Evolutionary conservation across 2,329 filamentous ascomycete genomes (phyloP).

Genomic region (Mycosphaerelloides madeirae): DNA sequence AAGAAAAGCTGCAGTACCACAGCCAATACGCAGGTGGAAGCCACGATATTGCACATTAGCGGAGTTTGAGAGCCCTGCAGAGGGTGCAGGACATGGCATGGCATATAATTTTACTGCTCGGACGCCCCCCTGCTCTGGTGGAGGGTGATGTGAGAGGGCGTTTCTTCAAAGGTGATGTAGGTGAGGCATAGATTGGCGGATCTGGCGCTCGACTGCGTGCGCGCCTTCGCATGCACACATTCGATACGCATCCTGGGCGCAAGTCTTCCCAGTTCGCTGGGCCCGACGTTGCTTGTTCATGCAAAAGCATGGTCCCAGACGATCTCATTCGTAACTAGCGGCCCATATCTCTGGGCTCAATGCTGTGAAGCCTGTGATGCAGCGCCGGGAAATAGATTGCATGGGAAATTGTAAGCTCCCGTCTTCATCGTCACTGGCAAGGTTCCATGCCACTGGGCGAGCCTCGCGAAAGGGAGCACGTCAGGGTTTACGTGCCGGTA

Average conservation of each 20-base stretch:
- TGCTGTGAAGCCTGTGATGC: conserved; percentile 1
- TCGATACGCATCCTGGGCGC: conserved; percentile 7
- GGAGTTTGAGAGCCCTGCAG: too few relatives aligned
- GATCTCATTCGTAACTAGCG: conserved; percentile 17
- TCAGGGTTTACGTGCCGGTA: too few relatives aligned
- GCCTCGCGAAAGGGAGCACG: too few relatives aligned
- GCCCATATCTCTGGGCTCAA: conserved; percentile 10
- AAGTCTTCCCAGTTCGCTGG: conserved; percentile 17
- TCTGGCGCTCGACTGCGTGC: conserved; percentile 3
- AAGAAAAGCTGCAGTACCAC: conserved; percentile 6
- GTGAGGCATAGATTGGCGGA: neutral
- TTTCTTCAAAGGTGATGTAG: neutral
- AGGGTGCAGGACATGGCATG: too few relatives aligned
- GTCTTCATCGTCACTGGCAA: conserved; percentile 6
- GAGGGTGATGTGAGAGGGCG: too few relatives aligned
- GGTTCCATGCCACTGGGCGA: neutral
- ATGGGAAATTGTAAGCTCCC: neutral
- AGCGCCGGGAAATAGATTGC: conserved; percentile 5
- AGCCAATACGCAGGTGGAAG: conserved; percentile 2
- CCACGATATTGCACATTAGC: too few relatives aligned
- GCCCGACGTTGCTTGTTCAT: conserved; percentile 14
- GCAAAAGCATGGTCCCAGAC: conserved; percentile 7
- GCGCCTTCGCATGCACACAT: conserved; percentile 6
- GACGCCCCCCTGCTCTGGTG: neutral
- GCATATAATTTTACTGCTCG: neutral